phyloP scores from a whole-genome alignment of 2,329 filamentous ascomycete species.

The Diplodia scrobiculata region DNA sequence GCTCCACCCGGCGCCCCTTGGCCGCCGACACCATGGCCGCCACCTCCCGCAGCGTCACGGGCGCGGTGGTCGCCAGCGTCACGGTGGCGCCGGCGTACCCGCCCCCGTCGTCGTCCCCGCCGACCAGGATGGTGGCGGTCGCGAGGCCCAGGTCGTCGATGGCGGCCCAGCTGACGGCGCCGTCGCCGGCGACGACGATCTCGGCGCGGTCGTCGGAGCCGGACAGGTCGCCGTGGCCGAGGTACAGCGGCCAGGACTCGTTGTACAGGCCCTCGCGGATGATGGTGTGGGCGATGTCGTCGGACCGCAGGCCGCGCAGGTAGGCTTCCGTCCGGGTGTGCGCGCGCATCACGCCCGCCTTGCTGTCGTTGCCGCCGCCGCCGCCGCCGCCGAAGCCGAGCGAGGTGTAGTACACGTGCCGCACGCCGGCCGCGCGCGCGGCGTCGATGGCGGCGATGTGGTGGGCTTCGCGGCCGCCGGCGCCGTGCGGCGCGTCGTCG shows the following conservation, averaged over 20 bases:
- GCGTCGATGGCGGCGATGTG: conserved; percentile 50
- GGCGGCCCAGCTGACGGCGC: conserved; percentile 48
- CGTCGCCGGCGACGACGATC: conserved; percentile 48
- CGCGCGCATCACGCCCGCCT: conserved; percentile 51
- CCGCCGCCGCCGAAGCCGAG: conserved; percentile 49
- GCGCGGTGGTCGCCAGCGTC: conserved; percentile 43
- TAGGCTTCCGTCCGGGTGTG: conserved; percentile 52
- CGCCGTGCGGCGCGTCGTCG: conserved; percentile 45
- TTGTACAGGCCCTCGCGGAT: conserved; percentile 52
- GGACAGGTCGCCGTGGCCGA: conserved; percentile 48
- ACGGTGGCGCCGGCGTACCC: conserved; percentile 43
- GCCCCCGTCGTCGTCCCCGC: conserved; percentile 32
- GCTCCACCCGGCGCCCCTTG: conserved; percentile 37
- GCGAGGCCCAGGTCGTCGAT: conserved; percentile 50
- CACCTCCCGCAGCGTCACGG: conserved; percentile 38
- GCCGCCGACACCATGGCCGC: conserved; percentile 38
- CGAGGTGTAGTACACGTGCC: conserved; percentile 53
- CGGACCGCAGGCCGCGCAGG: conserved; percentile 36
- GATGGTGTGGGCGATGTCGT: conserved; percentile 41
- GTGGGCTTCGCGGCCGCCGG: conserved; percentile 49
- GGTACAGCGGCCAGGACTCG: conserved; percentile 53
- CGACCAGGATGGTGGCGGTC: conserved; percentile 46
- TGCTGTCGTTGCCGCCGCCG: too few relatives aligned
- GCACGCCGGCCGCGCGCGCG: conserved; percentile 45
- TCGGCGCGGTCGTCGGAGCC: conserved; percentile 43